Evolutionary conservation across 768 basidiomycete genomes (phyloP), one percentile per base, ranked within the genome.

Genomic region (Candolleomyces aberdarensis): DNA sequence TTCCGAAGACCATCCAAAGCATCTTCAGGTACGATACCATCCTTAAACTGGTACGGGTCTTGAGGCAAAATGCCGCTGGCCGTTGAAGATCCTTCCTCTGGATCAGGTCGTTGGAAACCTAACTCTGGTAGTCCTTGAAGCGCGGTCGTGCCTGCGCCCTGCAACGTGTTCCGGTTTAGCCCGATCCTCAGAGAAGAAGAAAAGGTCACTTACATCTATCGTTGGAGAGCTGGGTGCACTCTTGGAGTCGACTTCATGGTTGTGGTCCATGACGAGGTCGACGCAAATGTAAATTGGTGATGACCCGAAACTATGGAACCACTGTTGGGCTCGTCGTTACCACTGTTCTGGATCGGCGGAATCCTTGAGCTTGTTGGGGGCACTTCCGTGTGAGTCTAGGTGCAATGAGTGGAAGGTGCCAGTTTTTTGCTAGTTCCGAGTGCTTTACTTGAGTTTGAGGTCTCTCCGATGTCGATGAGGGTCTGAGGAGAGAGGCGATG

Each of bases 231-330:
- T 8, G 6, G 54, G 19, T 19, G 9, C 52, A 17, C 36, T 32
- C 10, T 56, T 14, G 43, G 36, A 36, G 13, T 56, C 43, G 40
- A 15, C 54, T 36, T 43, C 26, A 56, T 19, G 54, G 8, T 40
- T n/a, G 32, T 26, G 3, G 54, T 31, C n/a, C 36, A 36, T 36
- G 36, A 36, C 36, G 36, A 36, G 14, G n/a, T 55, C 32, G 15
- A 29, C n/a, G 17, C 40, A 13, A 32, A 22, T 15, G 44, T 46
- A 17, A 20, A 20, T 17, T 46, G 17, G 54, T 29, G 40, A 40
- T 26, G 54, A 56, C 40, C 54, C 54, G 54, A 56, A 56, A 56
- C 39, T 56, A 43, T 41, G 54, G 54, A 56, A n/a, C 54, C 14
- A 17, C 10, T 4, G 15, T 31, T 53, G 36, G 32, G 2, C 36